A percentile compares a stretch with the other conserved stretches of the same genome.
These are phyloP conservation scores for Pseudogymnoascus sp. DNA, from an alignment of 2,329 filamentous ascomycete genomes.

Conservation along the genomic window DNA sequence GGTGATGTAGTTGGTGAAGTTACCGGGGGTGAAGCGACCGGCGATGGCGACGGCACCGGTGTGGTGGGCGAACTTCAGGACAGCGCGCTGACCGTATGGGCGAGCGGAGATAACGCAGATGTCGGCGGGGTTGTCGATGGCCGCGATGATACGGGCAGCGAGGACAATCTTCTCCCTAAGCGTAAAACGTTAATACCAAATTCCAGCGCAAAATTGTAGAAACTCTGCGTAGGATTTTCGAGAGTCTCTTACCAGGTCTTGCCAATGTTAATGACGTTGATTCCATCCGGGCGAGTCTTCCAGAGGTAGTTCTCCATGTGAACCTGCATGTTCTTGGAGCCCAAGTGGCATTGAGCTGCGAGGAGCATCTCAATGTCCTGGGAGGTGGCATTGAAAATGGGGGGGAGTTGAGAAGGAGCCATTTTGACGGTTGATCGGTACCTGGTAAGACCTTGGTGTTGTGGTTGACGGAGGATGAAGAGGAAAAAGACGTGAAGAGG, in stretches of 20 bases:
- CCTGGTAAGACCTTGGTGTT: slow-evolving; percentile 25
- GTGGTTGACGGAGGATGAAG: slow-evolving; percentile 12
- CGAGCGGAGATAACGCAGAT: slow-evolving; percentile 99
- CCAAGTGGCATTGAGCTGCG: slow-evolving; percentile 90
- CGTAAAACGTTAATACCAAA: slow-evolving; percentile 5
- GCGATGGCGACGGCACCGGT: slow-evolving; percentile 97
- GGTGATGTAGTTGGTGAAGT: slow-evolving; percentile 99
- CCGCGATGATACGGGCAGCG: slow-evolving; percentile 95
- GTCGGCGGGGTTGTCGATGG: slow-evolving; percentile 98
- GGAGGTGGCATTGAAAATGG: slow-evolving; percentile 89
- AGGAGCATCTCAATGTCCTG: slow-evolving; percentile 99
- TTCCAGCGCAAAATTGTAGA: neutral
- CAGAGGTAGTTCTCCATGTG: slow-evolving; percentile 99
- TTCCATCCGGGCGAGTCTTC: slow-evolving; percentile 97
- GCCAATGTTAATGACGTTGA: slow-evolving; percentile 99
- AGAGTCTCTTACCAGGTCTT: slow-evolving; percentile 82
- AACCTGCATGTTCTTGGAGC: slow-evolving; percentile 98
- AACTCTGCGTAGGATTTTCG: neutral
- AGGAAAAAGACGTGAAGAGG: slow-evolving; percentile 23
- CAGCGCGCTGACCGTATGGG: slow-evolving; percentile 98
- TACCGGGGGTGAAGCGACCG: slow-evolving; percentile 99
- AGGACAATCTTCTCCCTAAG: slow-evolving; percentile 98
- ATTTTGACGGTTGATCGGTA: slow-evolving; percentile 59
- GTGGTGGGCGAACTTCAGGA: slow-evolving; percentile 99
- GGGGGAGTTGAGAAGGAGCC: slow-evolving; percentile 89